Evolutionary conservation across 495 filamentous ascomycete species (phyloP), one percentile per base, ranked within the genome.

Genomic region (Eremomyces bilateralis): DNA sequence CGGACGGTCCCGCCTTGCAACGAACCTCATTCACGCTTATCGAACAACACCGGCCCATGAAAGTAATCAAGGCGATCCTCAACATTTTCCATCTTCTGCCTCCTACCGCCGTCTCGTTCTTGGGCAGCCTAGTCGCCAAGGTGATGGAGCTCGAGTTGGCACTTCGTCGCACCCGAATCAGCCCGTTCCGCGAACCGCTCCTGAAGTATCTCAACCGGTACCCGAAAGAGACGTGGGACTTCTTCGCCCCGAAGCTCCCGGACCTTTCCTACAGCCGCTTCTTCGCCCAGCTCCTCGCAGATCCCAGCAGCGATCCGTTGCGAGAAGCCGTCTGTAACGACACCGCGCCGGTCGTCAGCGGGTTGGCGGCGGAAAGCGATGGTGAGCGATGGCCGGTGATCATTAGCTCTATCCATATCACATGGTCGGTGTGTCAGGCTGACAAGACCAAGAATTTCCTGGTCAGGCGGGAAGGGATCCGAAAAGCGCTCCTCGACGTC

Each of bases 41-140:
- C 30, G 90, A 95, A 50, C 84, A 94, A 46, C 79, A 82, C 46
- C 67, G 64, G 15, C 70, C 77, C 30, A 90, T 95, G 73, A 85
- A 83, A 50, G 76, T 95, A 28, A 78, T 95, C 33, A 74, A 81
- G 3, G 78, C 84, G 0, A 85, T 92, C 15, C 76, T 99, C 48
- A 84, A 94, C 46, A 83, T 95, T 34, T 99, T 95, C 54, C 84
- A 99, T 48, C 69, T 95, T 4, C 59, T 99, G 1, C 88, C 88
- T 0, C 64, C 81, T 0, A 79, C 82, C 6, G 88, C 88, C 10
- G 77, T 79, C 27, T 67, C 76, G 8, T 99, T 95, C 53, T 82
- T 95, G 58, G 77, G 82, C 30, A 65, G 74, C 21, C 67, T 95
- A 15, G 73, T 95, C 35, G 74, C 88, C 45, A 82, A 76, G 30